Percentiles rank a stretch among this genome's conserved stretches.
phyloP scores from a whole-genome alignment of 31 red algal species.

The Asparagopsis taxiformis region DNA sequence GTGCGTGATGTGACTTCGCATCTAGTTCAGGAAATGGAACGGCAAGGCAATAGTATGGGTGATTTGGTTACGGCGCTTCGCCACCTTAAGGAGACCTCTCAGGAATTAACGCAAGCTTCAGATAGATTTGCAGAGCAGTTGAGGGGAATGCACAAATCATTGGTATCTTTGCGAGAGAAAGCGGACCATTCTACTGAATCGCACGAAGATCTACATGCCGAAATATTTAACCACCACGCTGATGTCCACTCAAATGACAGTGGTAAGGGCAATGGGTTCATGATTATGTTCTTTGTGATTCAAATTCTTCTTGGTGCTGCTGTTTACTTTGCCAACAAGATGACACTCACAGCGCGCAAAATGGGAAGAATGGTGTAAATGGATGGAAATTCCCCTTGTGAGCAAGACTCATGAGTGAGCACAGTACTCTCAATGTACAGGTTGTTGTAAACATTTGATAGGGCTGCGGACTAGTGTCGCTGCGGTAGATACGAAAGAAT shows the following conservation, averaged over 20 bases:
- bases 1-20: slow-evolving; percentile 61
- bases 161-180: slow-evolving; percentile 29
- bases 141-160: slow-evolving; percentile 44
- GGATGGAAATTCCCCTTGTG: neutral
- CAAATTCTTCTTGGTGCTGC: slow-evolving; percentile 39
- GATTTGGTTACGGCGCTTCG: slow-evolving; percentile 16
- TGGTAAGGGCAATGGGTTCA: slow-evolving; percentile 25
- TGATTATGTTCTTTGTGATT: slow-evolving; percentile 61
- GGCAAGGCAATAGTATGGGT: slow-evolving; percentile 43
- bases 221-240: slow-evolving; percentile 59
- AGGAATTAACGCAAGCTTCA: slow-evolving; percentile 47
- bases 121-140: slow-evolving; percentile 54
- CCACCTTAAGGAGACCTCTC: slow-evolving; percentile 51
- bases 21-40: slow-evolving; percentile 53
- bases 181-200: slow-evolving; percentile 19
- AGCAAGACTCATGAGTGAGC: neutral
- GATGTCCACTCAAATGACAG: slow-evolving; percentile 4
- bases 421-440: neutral
- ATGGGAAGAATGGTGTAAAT: slow-evolving; percentile 74
- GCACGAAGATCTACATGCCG: slow-evolving; percentile 67
- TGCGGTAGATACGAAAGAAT: neutral
- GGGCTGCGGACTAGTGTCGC: neutral
- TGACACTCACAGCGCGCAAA: slow-evolving; percentile 40
- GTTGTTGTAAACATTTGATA: neutral
- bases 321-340: slow-evolving; percentile 59